These are phyloP conservation scores for Omphalotus guepiniiformis DNA, from an alignment of 768 basidiomycete species.

Conservation along the genomic window DNA sequence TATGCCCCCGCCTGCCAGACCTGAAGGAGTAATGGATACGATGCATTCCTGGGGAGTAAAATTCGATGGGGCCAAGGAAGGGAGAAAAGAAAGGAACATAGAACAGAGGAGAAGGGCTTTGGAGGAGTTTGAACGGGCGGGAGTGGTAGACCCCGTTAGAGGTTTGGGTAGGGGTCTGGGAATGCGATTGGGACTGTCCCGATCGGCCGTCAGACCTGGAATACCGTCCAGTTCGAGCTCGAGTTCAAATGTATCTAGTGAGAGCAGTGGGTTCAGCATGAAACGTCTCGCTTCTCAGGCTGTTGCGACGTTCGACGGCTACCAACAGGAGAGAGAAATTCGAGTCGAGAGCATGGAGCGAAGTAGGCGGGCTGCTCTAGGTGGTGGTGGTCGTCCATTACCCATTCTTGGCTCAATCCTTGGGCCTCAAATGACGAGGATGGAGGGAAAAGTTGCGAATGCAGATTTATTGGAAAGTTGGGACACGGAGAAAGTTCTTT, in stretches of 20 bases:
- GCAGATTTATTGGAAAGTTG: constrained; percentile 20
- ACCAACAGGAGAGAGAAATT: constrained; percentile 1
- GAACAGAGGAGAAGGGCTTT: constrained; percentile 15
- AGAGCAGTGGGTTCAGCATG: constrained; percentile 1
- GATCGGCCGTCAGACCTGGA: not conserved
- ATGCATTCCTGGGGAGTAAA: constrained; percentile 18
- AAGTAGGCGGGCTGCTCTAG: not conserved
- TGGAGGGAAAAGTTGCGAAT: constrained; percentile 13
- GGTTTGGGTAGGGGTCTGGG: not conserved
- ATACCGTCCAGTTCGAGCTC: not conserved
- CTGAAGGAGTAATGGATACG: constrained; percentile 20
- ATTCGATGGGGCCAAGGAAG: constrained; percentile 15
- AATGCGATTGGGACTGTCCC: not conserved
- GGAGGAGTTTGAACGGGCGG: constrained; percentile 7
- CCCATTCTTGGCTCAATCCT: too few relatives aligned
- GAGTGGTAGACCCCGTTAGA: not conserved
- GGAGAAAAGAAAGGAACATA: constrained; percentile 14
- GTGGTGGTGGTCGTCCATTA: too few relatives aligned
- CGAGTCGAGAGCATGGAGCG: constrained; percentile 3
- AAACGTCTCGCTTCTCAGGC: not conserved
- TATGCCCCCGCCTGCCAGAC: constrained; percentile 17
- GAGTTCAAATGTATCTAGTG: not conserved
- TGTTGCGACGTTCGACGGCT: constrained; percentile 1
- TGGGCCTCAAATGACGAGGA: too few relatives aligned
- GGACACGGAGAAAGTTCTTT: constrained; percentile 14